Percentiles rank a stretch among this genome's conserved stretches.
phyloP scores from a whole-genome alignment of 192 early-diverging fungal genomes.

The Entomortierella lignicola region DNA sequence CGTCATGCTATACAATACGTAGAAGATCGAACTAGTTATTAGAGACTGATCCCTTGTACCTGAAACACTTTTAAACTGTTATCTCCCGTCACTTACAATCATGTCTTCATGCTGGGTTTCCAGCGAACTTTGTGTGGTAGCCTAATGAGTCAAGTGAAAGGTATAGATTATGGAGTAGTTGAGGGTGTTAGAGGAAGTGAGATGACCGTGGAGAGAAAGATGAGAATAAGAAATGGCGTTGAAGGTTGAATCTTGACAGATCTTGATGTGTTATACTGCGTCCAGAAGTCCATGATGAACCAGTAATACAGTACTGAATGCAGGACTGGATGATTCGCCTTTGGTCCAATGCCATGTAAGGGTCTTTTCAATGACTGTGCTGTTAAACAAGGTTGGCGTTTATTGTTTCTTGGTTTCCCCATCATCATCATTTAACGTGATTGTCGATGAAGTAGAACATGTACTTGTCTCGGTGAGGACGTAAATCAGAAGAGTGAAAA shows the following conservation, averaged over 20 bases:
- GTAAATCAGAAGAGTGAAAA: background rate
- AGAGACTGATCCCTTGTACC: background rate
- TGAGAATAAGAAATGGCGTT: no score
- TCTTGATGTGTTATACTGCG: no score
- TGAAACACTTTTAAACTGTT: background rate
- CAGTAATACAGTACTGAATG: no score
- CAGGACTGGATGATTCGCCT: no score
- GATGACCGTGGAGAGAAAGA: background rate
- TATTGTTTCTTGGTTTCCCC: background rate
- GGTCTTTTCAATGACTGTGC: no score
- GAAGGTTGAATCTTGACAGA: no score
- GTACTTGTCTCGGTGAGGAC: background rate
- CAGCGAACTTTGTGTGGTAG: constrained; percentile 65
- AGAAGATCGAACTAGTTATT: background rate
- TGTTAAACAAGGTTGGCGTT: no score
- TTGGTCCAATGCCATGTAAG: no score
- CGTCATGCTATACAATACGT: constrained; percentile 64
- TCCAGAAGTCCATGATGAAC: no score
- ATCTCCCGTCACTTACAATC: constrained; percentile 71
- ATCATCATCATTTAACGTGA: background rate
- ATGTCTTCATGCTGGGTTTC: constrained; percentile 92
- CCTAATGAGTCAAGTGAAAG: constrained; percentile 9
- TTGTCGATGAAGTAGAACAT: background rate
- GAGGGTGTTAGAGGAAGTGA: no score
- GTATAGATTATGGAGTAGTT: background rate